A percentile compares a stretch with the other conserved stretches of the same genome.
These are phyloP conservation scores for Glycine tomentella DNA, from an alignment of 306 rosid species.

Conservation along the genomic window DNA sequence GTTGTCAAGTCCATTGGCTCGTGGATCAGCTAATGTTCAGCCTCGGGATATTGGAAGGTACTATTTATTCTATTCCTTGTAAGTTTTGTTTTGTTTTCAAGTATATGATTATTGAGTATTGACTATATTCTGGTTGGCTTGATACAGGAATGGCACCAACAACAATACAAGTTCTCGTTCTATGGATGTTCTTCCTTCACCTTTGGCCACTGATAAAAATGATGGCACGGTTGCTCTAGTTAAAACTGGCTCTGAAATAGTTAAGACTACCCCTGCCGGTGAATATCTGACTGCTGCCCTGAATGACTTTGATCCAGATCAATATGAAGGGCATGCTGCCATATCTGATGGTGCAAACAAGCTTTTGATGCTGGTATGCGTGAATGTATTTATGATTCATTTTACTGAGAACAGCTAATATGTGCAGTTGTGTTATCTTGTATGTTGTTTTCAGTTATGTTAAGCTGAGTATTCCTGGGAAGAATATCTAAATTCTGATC, in stretches of 20 bases:
- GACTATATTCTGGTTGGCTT: slow-evolving; percentile 46
- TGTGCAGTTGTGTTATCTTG: slow-evolving; percentile 1
- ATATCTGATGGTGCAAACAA: slow-evolving; percentile 98
- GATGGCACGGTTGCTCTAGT: slow-evolving; percentile 90
- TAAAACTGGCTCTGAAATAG: slow-evolving; percentile 73
- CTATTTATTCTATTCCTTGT: slow-evolving; percentile 24
- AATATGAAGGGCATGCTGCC: slow-evolving; percentile 95
- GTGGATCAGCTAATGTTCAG: slow-evolving; percentile 63
- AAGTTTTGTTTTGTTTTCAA: slow-evolving; percentile 27
- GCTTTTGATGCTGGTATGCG: slow-evolving; percentile 97
- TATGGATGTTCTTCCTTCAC: slow-evolving; percentile 68
- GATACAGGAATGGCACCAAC: slow-evolving; percentile 65
- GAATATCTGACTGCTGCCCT: slow-evolving; percentile 97
- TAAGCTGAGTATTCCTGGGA: neutral
- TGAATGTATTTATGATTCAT: slow-evolving; percentile 25
- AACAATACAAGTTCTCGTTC: slow-evolving; percentile 58
- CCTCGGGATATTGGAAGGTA: slow-evolving; percentile 76
- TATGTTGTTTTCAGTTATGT: slow-evolving; percentile 30
- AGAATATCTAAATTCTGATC: slow-evolving; percentile 10
- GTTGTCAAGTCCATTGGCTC: slow-evolving; percentile 78
- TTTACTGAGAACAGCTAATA: slow-evolving; percentile 21
- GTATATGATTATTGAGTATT: slow-evolving; percentile 29
- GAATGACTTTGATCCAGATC: slow-evolving; percentile 95
- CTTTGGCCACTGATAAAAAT: slow-evolving; percentile 63
- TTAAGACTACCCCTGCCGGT: slow-evolving; percentile 93